Evolutionary conservation across 345 rosid species (phyloP).

Genomic region (Camelina neglecta): DNA sequence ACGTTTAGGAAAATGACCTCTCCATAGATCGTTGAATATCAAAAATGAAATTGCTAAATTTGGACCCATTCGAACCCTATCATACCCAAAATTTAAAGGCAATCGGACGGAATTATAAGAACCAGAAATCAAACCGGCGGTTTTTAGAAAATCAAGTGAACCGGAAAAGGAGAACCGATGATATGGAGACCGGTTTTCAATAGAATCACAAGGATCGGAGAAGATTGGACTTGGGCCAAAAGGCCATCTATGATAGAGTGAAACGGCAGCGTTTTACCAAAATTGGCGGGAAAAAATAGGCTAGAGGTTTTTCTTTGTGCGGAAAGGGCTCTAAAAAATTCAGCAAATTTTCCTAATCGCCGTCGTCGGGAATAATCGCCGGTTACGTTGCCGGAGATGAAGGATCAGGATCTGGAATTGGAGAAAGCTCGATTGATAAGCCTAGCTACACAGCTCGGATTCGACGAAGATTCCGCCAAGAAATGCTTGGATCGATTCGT

Average conservation of each 20-base stretch:
- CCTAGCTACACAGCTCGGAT: conserved; percentile 75
- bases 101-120: background rate
- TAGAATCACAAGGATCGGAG: background rate
- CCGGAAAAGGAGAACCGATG: conserved; percentile 1
- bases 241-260: background rate
- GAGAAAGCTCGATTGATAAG: conserved; percentile 74
- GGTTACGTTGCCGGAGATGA: conserved; percentile 43
- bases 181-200: background rate
- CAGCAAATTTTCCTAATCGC: background rate
- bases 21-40: background rate
- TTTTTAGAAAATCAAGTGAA: background rate
- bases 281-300: conserved; percentile 34
- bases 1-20: background rate
- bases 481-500: conserved; percentile 69
- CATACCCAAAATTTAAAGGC: background rate
- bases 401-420: conserved; percentile 50
- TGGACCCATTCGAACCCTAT: background rate
- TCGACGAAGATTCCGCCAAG: conserved; percentile 64
- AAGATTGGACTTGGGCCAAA: conserved; percentile 14
- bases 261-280: background rate
- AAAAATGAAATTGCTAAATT: too few relatives aligned
- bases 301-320: conserved; percentile 18
- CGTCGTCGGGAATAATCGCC: conserved; percentile 5
- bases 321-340: conserved; percentile 25
- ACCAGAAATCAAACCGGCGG: conserved; percentile 8